Evolutionary conservation across 2,329 filamentous ascomycete species (phyloP), one percentile per base, ranked within the genome.

Genomic region (Periconia sp.): DNA sequence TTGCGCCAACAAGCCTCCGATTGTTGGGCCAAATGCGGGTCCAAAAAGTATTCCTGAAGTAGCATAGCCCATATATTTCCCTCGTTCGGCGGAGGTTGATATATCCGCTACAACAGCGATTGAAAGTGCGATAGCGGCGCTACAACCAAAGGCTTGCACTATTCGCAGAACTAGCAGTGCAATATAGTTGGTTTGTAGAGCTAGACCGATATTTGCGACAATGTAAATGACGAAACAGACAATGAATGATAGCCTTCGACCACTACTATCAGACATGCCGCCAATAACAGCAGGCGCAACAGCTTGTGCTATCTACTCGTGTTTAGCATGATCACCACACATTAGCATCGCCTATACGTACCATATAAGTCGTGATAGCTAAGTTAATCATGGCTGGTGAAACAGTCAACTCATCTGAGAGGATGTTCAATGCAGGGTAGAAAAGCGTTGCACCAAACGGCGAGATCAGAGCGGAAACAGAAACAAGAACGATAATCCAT

Each of bases 61-160:
- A 84, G 81, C 45, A 84, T 79, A 43, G 80, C 87, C 73, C 70
- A 92, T 86, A 58, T 88, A 92, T 49, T 78, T 81, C 1, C 88
- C 89, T 52, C 89, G 76, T 63, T 92, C 86, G 0, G 83, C 78
- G 32, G 81, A 84, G 0, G 86, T 83, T 0, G 85, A 78, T 3
- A 92, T 77, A 56, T 94, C 89, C 0, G 86, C 84, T 7, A 92
- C 80, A 2, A 91, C 83, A 1, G 84, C 88, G 51, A 81, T 86
- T 0, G 81, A 82, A 1, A 94, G 73, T 0, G 88, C 52, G 19
- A 75, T 73, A 2, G 69, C 69, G 8, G 70, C 68, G 19, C 69
- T 70, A 23, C 67, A 67, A 0, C 73, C 73, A 36, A 64, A 52
- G 43, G 71, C 67, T 48, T 76, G 68, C 4, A 71, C 33, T 44